Evolutionary conservation across 306 rosid species (phyloP).

Genomic region (Cucurbita argyrosperma): DNA sequence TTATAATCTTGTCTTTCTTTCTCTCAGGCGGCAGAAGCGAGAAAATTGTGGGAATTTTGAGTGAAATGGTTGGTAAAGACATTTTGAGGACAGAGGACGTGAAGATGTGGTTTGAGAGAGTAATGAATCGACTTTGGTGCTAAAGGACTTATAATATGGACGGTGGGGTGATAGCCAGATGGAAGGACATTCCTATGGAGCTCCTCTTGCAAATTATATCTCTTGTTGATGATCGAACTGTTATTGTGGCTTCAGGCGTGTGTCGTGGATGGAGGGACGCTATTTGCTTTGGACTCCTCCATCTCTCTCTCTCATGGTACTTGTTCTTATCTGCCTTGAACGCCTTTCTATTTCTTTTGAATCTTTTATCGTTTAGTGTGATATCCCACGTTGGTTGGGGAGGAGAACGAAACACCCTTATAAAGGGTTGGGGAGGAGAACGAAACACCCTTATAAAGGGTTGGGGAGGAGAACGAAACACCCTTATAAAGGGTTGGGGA

Average conservation of each 20-base stretch:
- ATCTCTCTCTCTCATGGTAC: constrained; percentile 83
- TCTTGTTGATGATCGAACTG: constrained; percentile 62
- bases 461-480: too few relatives aligned
- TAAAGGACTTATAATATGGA: constrained; percentile 37
- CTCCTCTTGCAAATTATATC: constrained; percentile 70
- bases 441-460: too few relatives aligned
- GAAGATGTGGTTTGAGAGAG: constrained; percentile 68
- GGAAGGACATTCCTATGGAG: constrained; percentile 97
- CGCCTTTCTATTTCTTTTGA: not conserved
- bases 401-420: too few relatives aligned
- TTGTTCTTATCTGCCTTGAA: not conserved
- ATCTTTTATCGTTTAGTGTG: not conserved
- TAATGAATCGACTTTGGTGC: constrained; percentile 16
- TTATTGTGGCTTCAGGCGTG: constrained; percentile 58
- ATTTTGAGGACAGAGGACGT: constrained; percentile 46
- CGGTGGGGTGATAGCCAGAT: constrained; percentile 36
- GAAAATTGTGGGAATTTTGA: constrained; percentile 1
- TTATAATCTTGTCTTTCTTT: not conserved
- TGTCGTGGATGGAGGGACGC: constrained; percentile 99
- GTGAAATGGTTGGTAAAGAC: constrained; percentile 51
- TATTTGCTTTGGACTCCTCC: constrained; percentile 51
- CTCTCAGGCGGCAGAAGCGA: constrained; percentile 1
- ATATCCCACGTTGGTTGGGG: too few relatives aligned
- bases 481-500: too few relatives aligned
- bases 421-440: too few relatives aligned